Conservation (phyloP, 805 yeast genomes). For the Metschnikowia vanudenii region DNA sequence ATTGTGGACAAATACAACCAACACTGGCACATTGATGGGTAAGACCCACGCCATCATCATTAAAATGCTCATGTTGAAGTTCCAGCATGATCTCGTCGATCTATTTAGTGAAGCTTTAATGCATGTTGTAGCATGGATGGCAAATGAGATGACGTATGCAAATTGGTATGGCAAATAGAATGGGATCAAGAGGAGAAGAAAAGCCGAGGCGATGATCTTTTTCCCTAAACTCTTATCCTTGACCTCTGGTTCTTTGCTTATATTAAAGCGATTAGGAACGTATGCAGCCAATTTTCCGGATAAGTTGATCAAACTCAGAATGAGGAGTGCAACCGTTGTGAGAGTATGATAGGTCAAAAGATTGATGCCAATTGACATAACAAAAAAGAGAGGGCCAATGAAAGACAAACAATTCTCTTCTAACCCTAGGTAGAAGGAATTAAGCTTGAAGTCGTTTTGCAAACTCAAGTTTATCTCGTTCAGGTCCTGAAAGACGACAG, state of each 20-base stretch:
- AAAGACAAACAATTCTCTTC: conserved; percentile 55
- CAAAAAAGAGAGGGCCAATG: conserved; percentile 56
- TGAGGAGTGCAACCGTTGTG: conserved; percentile 15
- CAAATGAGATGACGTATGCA: conserved; percentile 59
- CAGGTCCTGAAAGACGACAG: conserved; percentile 48
- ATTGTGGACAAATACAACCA: conserved; percentile 81
- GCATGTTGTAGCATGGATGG: conserved; percentile 58
- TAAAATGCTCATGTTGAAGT: conserved; percentile 62
- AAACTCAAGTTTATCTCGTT: conserved; percentile 42
- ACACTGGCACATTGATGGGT: conserved; percentile 74
- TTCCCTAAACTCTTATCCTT: conserved; percentile 1
- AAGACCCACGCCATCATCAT: conserved; percentile 73
- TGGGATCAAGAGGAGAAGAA: conserved; percentile 47
- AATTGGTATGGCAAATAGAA: conserved; percentile 79
- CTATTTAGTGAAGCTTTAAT: conserved; percentile 28
- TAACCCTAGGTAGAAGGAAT: conserved; percentile 67
- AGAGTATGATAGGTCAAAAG: conserved; percentile 31
- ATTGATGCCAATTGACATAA: conserved; percentile 46
- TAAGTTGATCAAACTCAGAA: conserved; percentile 1
- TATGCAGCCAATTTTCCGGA: not conserved
- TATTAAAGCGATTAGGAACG: not conserved
- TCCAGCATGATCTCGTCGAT: conserved; percentile 33
- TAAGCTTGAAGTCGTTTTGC: conserved; percentile 35
- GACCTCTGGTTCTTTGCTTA: not conserved
- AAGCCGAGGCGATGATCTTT: conserved; percentile 31